Conservation (phyloP, 306 rosid genomes). For the Prunus davidiana region DNA sequence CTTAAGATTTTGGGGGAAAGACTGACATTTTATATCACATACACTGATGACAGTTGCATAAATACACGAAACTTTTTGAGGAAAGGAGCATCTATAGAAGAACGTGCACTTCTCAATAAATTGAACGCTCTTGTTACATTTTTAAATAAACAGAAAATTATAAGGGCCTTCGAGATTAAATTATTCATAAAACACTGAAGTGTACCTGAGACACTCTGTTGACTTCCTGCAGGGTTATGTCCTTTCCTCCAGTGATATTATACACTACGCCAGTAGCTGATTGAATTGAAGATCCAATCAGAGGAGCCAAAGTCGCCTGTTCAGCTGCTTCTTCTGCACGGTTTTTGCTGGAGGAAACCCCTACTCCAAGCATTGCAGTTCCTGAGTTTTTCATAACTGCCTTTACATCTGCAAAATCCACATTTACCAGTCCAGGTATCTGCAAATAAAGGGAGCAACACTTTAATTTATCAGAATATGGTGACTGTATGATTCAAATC, state of each 20-base stretch:
- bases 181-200: slow-evolving; percentile 7
- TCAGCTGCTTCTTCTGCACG: slow-evolving; percentile 99
- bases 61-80: neutral
- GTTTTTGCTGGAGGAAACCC: slow-evolving; percentile 95
- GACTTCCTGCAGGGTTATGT: slow-evolving; percentile 97
- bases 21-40: neutral
- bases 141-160: neutral
- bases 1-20: neutral
- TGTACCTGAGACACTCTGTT: slow-evolving; percentile 95
- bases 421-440: slow-evolving; percentile 99
- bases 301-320: slow-evolving; percentile 97
- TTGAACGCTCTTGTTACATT: neutral
- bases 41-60: neutral
- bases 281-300: slow-evolving; percentile 94
- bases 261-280: slow-evolving; percentile 98
- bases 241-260: slow-evolving; percentile 96
- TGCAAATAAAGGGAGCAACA: slow-evolving; percentile 33
- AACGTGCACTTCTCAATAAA: neutral
- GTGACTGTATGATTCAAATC: neutral
- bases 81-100: neutral
- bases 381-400: slow-evolving; percentile 99
- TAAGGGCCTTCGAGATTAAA: neutral
- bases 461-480: slow-evolving; percentile 4
- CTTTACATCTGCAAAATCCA: slow-evolving; percentile 98
- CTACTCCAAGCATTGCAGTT: slow-evolving; percentile 99